phyloP scores from a whole-genome alignment of 176 grass and related monocot species.

The Hordeum vulgare region DNA sequence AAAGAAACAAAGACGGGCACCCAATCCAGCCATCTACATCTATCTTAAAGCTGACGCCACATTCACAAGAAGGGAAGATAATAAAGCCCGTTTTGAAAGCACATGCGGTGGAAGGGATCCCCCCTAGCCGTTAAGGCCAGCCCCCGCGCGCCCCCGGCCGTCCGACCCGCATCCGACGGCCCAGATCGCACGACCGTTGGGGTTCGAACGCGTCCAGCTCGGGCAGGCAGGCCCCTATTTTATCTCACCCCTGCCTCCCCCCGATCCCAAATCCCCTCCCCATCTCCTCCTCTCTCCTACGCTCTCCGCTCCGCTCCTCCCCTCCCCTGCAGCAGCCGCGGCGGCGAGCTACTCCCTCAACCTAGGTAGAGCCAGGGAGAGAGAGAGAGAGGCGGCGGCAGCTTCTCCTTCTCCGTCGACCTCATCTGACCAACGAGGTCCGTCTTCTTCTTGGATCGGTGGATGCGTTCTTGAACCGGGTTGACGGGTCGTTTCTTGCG shows the following conservation, averaged over 20 bases:
- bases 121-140: constrained; percentile 53
- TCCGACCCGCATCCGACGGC: constrained; percentile 36
- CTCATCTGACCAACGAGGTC: not conserved
- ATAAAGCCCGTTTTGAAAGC: constrained; percentile 41
- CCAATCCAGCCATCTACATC: not conserved
- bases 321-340: not conserved
- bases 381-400: not conserved
- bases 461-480: constrained; percentile 3
- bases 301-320: not conserved
- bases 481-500: not conserved
- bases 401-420: not conserved
- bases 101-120: not conserved
- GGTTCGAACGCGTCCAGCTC: constrained; percentile 6
- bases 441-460: not conserved
- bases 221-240: constrained; percentile 27
- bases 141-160: not conserved
- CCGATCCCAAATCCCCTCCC: not conserved
- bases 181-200: constrained; percentile 38
- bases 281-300: constrained; percentile 11
- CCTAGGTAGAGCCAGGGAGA: not conserved
- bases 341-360: not conserved
- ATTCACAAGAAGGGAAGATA: not conserved
- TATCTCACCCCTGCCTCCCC: constrained; percentile 16
- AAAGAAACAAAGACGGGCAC: not conserved
- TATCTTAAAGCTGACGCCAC: constrained; percentile 5